These are phyloP conservation scores for Hanseniaspora sp. DNA, from an alignment of 1,139 yeast species.

Conservation along the genomic window DNA sequence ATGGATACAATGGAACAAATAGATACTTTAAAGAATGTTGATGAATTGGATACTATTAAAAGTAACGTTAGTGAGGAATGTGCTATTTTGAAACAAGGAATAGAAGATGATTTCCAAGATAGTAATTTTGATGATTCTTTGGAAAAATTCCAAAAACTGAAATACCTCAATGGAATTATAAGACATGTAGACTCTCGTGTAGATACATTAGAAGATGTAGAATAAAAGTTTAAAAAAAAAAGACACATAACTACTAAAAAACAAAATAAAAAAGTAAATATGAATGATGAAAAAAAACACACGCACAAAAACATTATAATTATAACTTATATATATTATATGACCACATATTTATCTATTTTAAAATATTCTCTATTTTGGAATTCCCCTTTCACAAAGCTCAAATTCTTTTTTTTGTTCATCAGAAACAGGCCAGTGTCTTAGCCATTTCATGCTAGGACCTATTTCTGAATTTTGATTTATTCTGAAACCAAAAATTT, in stretches of 20 bases:
- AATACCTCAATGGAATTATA: not conserved
- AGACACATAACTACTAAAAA: not conserved
- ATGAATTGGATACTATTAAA: conserved; percentile 8
- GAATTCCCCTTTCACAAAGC: conserved; percentile 51
- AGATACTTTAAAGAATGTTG: not conserved
- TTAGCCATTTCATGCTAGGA: conserved; percentile 89
- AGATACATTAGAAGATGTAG: not conserved
- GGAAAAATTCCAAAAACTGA: conserved; percentile 9
- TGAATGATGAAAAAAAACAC: too few relatives aligned
- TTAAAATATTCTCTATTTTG: conserved; percentile 23
- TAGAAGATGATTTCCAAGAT: conserved; percentile 3
- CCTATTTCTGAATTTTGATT: conserved; percentile 70
- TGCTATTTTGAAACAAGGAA: not conserved
- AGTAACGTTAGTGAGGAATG: not conserved
- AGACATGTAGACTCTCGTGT: conserved; percentile 8
- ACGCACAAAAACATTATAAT: too few relatives aligned
- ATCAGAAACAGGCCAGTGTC: conserved; percentile 55
- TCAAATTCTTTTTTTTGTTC: conserved; percentile 51
- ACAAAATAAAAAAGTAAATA: too few relatives aligned
- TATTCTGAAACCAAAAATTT: conserved; percentile 77
- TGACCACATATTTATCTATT: not conserved
- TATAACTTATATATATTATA: too few relatives aligned
- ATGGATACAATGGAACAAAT: conserved; percentile 15
- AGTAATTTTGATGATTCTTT: not conserved
- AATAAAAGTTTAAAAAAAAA: not conserved